phyloP scores from a whole-genome alignment of 1,284 basidiomycete species.

The Leucoagaricus sp. region DNA sequence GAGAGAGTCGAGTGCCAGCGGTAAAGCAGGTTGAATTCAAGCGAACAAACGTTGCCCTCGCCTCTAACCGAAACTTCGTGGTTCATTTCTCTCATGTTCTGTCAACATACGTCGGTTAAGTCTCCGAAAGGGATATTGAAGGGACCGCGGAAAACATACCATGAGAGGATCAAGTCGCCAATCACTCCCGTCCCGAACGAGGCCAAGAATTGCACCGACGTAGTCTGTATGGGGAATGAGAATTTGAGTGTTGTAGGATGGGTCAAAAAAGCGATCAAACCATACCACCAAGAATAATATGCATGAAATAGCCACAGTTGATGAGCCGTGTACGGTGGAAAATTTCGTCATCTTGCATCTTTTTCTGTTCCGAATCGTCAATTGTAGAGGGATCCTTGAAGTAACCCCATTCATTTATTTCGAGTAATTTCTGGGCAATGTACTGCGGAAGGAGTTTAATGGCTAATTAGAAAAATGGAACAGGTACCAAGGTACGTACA shows the following conservation, averaged over 20 bases:
- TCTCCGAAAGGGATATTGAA: neutral
- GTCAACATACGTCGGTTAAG: neutral
- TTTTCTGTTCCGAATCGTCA: constrained; percentile 28
- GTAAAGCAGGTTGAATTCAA: constrained; percentile 78
- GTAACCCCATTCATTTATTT: constrained; percentile 64
- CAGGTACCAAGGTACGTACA: constrained; percentile 39
- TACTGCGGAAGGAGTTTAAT: constrained; percentile 43
- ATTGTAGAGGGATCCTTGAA: constrained; percentile 36
- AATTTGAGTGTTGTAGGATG: neutral
- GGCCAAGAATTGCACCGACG: constrained; percentile 68
- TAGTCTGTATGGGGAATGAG: constrained; percentile 49
- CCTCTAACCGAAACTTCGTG: constrained; percentile 60
- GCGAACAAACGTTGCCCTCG: constrained; percentile 68
- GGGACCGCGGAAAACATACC: constrained; percentile 35
- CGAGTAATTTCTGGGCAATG: constrained; percentile 67
- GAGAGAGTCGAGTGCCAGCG: constrained; percentile 76
- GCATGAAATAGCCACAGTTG: constrained; percentile 76
- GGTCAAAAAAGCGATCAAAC: constrained; percentile 9
- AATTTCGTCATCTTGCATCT: constrained; percentile 69
- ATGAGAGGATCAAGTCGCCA: constrained; percentile 68
- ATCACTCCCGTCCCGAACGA: constrained; percentile 56
- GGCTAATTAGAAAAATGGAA: neutral
- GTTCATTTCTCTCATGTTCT: constrained; percentile 47
- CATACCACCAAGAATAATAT: constrained; percentile 60
- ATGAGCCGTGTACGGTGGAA: constrained; percentile 76